These are phyloP conservation scores for Populus simonii DNA, from an alignment of 345 rosid species.

Conservation along the genomic window DNA sequence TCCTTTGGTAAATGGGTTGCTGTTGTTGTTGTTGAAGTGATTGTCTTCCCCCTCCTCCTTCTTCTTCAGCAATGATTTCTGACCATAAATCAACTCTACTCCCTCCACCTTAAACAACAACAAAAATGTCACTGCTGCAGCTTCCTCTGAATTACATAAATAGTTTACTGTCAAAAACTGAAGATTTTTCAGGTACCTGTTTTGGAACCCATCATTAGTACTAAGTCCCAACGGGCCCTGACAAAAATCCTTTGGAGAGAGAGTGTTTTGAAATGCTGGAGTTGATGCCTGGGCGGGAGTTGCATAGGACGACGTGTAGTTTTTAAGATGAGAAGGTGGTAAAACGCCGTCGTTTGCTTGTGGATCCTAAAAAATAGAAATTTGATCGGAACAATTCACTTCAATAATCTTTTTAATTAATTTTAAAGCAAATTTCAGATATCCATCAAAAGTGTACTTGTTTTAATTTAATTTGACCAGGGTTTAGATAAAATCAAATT, in stretches of 20 bases:
- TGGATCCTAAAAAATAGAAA: no score
- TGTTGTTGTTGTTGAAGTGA: constrained; percentile 4
- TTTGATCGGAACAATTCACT: no score
- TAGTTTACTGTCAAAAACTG: not conserved
- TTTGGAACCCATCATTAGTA: constrained; percentile 28
- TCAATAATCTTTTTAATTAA: no score
- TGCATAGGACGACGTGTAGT: not conserved
- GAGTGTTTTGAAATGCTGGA: not conserved
- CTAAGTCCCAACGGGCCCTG: not conserved
- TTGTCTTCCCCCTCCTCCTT: not conserved
- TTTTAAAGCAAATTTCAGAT: no score
- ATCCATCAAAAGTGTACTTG: no score
- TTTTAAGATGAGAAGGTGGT: not conserved
- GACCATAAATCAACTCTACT: constrained; percentile 52
- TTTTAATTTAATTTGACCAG: no score
- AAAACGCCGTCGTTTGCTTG: not conserved
- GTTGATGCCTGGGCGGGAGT: not conserved
- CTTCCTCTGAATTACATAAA: not conserved
- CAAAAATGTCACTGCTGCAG: not conserved
- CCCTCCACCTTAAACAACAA: constrained; percentile 4
- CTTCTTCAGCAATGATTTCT: constrained; percentile 36
- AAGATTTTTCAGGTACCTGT: constrained; percentile 19
- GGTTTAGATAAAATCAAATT: no score
- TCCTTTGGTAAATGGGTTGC: constrained; percentile 51
- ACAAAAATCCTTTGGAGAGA: not conserved